These are phyloP conservation scores for Cryphonectria radicalis DNA, from an alignment of 2,329 filamentous ascomycete genomes.

Conservation along the genomic window DNA sequence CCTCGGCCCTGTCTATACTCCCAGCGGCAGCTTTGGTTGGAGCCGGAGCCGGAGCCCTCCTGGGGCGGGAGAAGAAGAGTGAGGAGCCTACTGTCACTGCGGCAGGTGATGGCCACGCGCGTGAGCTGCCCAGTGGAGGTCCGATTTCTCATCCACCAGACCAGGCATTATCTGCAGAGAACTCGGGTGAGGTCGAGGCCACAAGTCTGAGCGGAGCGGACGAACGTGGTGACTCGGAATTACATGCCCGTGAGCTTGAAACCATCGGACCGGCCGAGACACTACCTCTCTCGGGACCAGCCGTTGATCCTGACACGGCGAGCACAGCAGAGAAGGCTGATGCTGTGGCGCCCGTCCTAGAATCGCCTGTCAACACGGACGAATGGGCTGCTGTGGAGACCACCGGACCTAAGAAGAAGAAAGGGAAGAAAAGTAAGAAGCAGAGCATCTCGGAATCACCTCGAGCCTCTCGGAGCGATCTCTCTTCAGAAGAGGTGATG, in stretches of 20 bases:
- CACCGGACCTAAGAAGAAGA: slow-evolving; percentile 36
- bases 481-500: background rate
- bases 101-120: background rate
- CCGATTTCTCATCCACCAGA: background rate
- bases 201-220: background rate
- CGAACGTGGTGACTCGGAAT: background rate
- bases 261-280: background rate
- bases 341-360: slow-evolving; percentile 27
- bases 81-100: background rate
- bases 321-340: slow-evolving; percentile 30
- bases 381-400: slow-evolving; percentile 36
- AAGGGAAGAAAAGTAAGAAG: slow-evolving; percentile 41
- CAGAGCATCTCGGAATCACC: slow-evolving; percentile 28
- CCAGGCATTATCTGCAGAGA: background rate
- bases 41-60: slow-evolving; percentile 33
- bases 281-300: background rate
- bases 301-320: slow-evolving; percentile 16
- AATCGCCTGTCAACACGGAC: slow-evolving; percentile 32
- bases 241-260: background rate
- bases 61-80: slow-evolving; percentile 31
- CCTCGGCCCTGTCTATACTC: slow-evolving; percentile 32
- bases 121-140: background rate
- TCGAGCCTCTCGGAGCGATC: background rate
- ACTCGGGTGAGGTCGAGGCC: slow-evolving; percentile 15
- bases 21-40: slow-evolving; percentile 30